Percentiles rank a stretch among this genome's conserved stretches.
phyloP scores from a whole-genome alignment of 805 yeast species.

The Kluyveromyces lactis region DNA sequence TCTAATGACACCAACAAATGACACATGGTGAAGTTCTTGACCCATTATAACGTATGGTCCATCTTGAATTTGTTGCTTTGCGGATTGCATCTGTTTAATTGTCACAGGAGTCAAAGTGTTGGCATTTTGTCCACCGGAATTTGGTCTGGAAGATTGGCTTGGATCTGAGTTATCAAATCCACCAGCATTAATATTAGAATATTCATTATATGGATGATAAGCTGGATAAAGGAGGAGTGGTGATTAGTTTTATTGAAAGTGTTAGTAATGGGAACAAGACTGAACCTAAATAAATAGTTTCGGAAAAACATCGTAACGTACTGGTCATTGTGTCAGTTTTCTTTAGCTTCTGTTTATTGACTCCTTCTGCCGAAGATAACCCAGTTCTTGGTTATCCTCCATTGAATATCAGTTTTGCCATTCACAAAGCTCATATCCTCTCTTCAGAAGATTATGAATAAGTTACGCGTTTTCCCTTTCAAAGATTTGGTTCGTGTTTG shows the following conservation, averaged over 20 bases:
- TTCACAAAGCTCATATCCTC: too few relatives aligned
- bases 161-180: slow-evolving; percentile 23
- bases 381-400: too few relatives aligned
- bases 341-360: too few relatives aligned
- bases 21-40: slow-evolving; percentile 53
- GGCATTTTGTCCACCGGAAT: slow-evolving; percentile 15
- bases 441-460: too few relatives aligned
- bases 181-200: slow-evolving; percentile 26
- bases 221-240: slow-evolving; percentile 8
- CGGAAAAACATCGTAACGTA: too few relatives aligned
- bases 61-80: slow-evolving; percentile 53
- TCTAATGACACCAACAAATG: slow-evolving; percentile 65
- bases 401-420: too few relatives aligned
- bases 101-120: slow-evolving; percentile 55
- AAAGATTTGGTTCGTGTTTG: too few relatives aligned
- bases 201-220: slow-evolving; percentile 28
- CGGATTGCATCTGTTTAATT: slow-evolving; percentile 59
- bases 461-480: too few relatives aligned
- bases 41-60: slow-evolving; percentile 55
- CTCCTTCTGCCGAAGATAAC: too few relatives aligned
- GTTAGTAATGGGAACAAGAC: too few relatives aligned
- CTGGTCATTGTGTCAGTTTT: too few relatives aligned
- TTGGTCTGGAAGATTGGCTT: slow-evolving; percentile 14
- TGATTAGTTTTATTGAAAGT: background rate
- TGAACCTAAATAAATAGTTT: too few relatives aligned